These are phyloP conservation scores for Paramecium pentaurelia DNA, from an alignment of 73 alveolate species.

Conservation along the genomic window DNA sequence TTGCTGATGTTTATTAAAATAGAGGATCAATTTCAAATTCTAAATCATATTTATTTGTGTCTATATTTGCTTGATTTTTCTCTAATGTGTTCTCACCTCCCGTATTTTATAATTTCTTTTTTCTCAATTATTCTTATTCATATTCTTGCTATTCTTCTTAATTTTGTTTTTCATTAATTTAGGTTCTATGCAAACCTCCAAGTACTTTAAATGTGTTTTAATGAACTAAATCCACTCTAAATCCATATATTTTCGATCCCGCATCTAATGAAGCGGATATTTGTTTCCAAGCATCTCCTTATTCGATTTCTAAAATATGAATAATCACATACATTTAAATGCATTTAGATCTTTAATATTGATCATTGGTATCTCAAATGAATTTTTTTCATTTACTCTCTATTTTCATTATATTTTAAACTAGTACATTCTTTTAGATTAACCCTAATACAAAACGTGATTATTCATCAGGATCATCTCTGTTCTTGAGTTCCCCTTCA, in stretches of 20 bases:
- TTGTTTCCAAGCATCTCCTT: conserved; percentile 64
- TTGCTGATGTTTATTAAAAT: conserved; percentile 79
- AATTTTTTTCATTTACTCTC: conserved; percentile 65
- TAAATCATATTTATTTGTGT: conserved; percentile 82
- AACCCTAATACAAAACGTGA: conserved; percentile 4
- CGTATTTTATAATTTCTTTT: conserved; percentile 56
- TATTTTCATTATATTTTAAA: neutral
- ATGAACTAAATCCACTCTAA: conserved; percentile 65
- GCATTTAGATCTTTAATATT: conserved; percentile 32
- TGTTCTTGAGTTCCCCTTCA: neutral
- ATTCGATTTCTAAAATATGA: conserved; percentile 13
- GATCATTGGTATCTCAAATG: conserved; percentile 64
- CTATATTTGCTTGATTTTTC: conserved; percentile 76
- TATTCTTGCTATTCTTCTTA: conserved; percentile 50
- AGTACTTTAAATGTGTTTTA: conserved; percentile 64
- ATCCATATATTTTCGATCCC: conserved; percentile 66
- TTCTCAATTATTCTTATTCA: conserved; percentile 69
- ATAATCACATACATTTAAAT: conserved; percentile 8
- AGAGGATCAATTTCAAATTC: conserved; percentile 85
- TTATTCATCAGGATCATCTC: conserved; percentile 26
- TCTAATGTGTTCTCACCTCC: conserved; percentile 89
- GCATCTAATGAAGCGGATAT: conserved; percentile 68
- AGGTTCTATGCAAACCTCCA: conserved; percentile 66
- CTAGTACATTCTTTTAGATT: conserved; percentile 52
- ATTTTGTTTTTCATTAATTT: conserved; percentile 46